Evolutionary conservation across 2,329 filamentous ascomycete genomes (phyloP), one percentile per base, ranked within the genome.

Genomic region (Talaromyces albobiverticillius): DNA sequence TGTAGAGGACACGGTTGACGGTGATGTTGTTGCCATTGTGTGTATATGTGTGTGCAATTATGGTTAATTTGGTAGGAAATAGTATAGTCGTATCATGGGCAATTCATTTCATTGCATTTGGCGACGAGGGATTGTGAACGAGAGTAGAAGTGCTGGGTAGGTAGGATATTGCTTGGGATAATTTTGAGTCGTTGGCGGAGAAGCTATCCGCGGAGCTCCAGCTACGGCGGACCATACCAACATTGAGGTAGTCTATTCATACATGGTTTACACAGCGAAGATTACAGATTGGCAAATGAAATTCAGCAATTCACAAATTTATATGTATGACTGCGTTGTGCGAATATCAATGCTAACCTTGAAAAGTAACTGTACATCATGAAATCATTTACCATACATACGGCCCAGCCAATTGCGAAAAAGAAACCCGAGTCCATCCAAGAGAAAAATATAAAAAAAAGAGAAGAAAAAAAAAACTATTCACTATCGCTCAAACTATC

Each of bases 401-500:
- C 32, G 14, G 6, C 49, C 48, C 38, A 45, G 20, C 40, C 40
- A 29, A 3, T 29, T 45, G 18, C n/a, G 29, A 22, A 32, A 47
- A 53, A 20, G 7, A 47, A 47, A 16, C 45, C n/a, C 18, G 16
- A 16, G 20, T 25, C 25, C 20, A 29, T 32, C 32, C 23, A 25
- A n/a, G n/a, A n/a, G n/a, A n/a, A n/a, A n/a, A n/a, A n/a, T 10
- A 29, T 29, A 32, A 29, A 55, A 9, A 46, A 46, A 18, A 25
- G 3, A 51, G 14, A 46, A 34, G 9, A 29, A 43, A 38, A 47
- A 25, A 47, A 31, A 10, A 20, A 51, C 41, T 46, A 54, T 13
- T 80, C 79, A 58, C 78, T 81, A 58, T 82, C 80, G 62, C 79
- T 81, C 67, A 82, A 64, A 62, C 77, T 80, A 58, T 82, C 79